Conservation (phyloP, 805 yeast genomes). For the Saccharomycopsis guyanensis region DNA sequence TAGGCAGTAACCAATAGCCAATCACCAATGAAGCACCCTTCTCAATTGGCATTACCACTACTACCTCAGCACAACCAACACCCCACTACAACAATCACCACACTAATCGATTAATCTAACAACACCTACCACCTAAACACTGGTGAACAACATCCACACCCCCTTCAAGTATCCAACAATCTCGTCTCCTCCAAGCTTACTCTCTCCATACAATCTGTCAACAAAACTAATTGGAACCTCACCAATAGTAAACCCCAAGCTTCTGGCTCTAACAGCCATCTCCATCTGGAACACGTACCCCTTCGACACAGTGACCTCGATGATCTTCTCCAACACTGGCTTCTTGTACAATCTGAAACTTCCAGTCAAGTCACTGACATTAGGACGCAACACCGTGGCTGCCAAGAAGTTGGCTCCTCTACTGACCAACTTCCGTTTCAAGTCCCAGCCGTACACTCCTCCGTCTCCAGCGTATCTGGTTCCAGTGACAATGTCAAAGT, state of each 20-base stretch:
- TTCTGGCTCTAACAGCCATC: conserved; percentile 77
- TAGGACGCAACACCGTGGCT: conserved; percentile 59
- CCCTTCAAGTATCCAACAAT: conserved; percentile 72
- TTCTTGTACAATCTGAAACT: conserved; percentile 70
- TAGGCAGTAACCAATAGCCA: too few relatives aligned
- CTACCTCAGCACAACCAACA: too few relatives aligned
- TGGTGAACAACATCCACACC: conserved; percentile 60
- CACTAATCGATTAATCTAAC: too few relatives aligned
- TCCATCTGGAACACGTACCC: conserved; percentile 87
- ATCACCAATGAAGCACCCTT: too few relatives aligned
- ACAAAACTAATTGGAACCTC: conserved; percentile 77
- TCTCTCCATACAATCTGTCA: conserved; percentile 72
- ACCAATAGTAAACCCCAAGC: conserved; percentile 64
- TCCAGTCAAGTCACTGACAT: conserved; percentile 70
- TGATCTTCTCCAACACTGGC: conserved; percentile 56
- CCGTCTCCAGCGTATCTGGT: conserved; percentile 77
- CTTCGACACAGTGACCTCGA: conserved; percentile 60
- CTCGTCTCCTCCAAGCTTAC: conserved; percentile 75
- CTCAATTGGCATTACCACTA: too few relatives aligned
- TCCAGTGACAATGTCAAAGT: conserved; percentile 39
- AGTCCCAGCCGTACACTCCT: conserved; percentile 80
- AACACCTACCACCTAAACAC: too few relatives aligned
- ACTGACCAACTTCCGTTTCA: conserved; percentile 68
- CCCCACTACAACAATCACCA: too few relatives aligned
- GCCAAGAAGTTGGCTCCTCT: conserved; percentile 79